Evolutionary conservation across 257 asterid species (phyloP).

Genomic region (Solanum gandarillasii): DNA sequence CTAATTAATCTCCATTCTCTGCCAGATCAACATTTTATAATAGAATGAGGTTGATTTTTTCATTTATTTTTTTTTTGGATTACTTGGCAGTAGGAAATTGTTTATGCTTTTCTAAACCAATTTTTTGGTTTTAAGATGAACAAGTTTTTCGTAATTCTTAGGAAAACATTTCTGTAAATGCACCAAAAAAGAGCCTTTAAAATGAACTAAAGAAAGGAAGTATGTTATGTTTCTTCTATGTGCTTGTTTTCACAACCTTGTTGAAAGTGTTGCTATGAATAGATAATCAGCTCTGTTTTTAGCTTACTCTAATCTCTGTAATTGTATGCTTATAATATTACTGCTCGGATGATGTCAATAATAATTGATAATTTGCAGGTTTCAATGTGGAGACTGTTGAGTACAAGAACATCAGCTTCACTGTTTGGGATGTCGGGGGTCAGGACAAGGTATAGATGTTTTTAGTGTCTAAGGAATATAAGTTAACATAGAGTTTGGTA

Average conservation of each 20-base stretch:
- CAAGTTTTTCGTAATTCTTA: not conserved
- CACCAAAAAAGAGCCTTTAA: not conserved
- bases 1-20: not conserved
- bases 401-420: slow-evolving; percentile 87
- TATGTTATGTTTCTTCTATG: not conserved
- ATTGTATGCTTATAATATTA: not conserved
- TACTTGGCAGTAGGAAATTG: not conserved
- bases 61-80: not conserved
- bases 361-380: slow-evolving; percentile 30
- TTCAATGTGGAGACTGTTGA: slow-evolving; percentile 89
- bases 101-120: not conserved
- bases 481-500: not conserved
- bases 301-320: not conserved
- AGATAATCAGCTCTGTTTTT: not conserved
- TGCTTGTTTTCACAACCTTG: not conserved
- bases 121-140: not conserved
- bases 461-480: not conserved
- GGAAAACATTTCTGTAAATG: not conserved
- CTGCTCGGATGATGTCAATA: not conserved
- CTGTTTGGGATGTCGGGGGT: slow-evolving; percentile 94
- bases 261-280: not conserved
- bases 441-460: slow-evolving; percentile 59
- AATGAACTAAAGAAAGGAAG: not conserved
- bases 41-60: not conserved
- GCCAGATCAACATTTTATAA: not conserved